phyloP scores from a whole-genome alignment of 2,329 filamentous ascomycete genomes.

The Bipolaris victoriae region DNA sequence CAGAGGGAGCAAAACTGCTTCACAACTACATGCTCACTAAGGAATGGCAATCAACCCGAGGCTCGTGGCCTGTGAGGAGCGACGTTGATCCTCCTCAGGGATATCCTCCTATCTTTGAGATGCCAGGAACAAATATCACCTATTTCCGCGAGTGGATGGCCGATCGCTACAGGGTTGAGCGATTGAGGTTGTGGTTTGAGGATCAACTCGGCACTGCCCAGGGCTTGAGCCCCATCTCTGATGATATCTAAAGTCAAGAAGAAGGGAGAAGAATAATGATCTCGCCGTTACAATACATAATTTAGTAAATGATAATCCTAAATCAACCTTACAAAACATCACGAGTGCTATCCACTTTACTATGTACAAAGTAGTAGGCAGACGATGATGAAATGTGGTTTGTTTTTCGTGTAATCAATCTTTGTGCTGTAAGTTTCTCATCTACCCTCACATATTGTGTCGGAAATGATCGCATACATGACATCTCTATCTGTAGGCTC shows the following conservation, averaged over 20 bases:
- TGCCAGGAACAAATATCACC: slow-evolving; percentile 46
- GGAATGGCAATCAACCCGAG: slow-evolving; percentile 47
- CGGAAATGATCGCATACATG: background rate
- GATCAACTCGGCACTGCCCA: slow-evolving; percentile 51
- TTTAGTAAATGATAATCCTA: background rate
- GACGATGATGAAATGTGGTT: background rate
- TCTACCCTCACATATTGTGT: background rate
- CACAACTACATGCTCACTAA: slow-evolving; percentile 55
- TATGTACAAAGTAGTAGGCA: background rate
- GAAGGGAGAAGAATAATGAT: background rate
- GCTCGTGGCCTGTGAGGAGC: slow-evolving; percentile 47
- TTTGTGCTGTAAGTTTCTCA: background rate
- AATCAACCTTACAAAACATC: background rate
- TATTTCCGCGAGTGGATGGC: slow-evolving; percentile 53
- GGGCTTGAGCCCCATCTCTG: slow-evolving; percentile 51
- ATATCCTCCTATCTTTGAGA: slow-evolving; percentile 38
- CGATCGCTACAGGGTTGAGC: slow-evolving; percentile 52
- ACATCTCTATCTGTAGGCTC: too few relatives aligned
- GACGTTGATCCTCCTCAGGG: slow-evolving; percentile 40
- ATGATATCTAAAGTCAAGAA: slow-evolving; percentile 12
- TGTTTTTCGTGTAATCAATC: background rate
- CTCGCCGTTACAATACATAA: background rate
- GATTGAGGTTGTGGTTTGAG: slow-evolving; percentile 54
- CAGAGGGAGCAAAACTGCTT: slow-evolving; percentile 59
- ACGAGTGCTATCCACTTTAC: background rate